These are phyloP conservation scores for Plectosphaerella sp. DNA, from an alignment of 2,329 filamentous ascomycete genomes.

Conservation along the genomic window DNA sequence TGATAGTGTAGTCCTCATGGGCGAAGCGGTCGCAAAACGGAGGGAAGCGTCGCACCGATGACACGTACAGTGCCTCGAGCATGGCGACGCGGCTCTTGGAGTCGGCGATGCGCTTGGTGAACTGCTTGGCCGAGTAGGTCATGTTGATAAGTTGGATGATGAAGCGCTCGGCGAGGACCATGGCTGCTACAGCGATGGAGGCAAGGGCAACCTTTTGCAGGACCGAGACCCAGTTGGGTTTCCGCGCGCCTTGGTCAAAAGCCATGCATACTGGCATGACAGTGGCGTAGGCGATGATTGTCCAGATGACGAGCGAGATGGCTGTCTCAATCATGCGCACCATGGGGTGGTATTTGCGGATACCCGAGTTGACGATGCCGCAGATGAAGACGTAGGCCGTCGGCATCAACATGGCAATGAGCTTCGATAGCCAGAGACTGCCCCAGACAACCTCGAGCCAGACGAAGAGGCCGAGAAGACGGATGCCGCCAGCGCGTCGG, in stretches of 20 bases:
- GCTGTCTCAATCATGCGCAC: constrained; percentile 61
- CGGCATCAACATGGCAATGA: constrained; percentile 57
- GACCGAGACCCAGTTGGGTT: constrained; percentile 49
- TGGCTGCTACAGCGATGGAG: constrained; percentile 61
- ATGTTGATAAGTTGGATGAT: constrained; percentile 81
- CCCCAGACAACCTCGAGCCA: constrained; percentile 69
- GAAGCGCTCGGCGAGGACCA: constrained; percentile 73
- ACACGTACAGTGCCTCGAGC: constrained; percentile 84
- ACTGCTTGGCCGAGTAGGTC: constrained; percentile 80
- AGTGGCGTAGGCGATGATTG: constrained; percentile 56
- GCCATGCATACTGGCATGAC: constrained; percentile 46
- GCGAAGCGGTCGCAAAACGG: constrained; percentile 87
- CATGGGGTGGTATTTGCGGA: constrained; percentile 65
- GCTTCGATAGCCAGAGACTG: constrained; percentile 62
- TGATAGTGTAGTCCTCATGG: constrained; percentile 89
- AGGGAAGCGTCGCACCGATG: constrained; percentile 82
- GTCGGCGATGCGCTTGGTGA: constrained; percentile 76
- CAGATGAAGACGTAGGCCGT: constrained; percentile 63
- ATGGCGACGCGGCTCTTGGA: constrained; percentile 84
- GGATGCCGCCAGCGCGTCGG: constrained; percentile 30
- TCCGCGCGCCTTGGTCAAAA: constrained; percentile 28
- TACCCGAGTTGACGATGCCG: constrained; percentile 65
- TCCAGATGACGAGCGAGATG: constrained; percentile 66
- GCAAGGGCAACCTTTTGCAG: constrained; percentile 64
- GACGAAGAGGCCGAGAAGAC: constrained; percentile 58